These are phyloP conservation scores for Capronia americana DNA, from an alignment of 2,329 filamentous ascomycete genomes.

Conservation along the genomic window DNA sequence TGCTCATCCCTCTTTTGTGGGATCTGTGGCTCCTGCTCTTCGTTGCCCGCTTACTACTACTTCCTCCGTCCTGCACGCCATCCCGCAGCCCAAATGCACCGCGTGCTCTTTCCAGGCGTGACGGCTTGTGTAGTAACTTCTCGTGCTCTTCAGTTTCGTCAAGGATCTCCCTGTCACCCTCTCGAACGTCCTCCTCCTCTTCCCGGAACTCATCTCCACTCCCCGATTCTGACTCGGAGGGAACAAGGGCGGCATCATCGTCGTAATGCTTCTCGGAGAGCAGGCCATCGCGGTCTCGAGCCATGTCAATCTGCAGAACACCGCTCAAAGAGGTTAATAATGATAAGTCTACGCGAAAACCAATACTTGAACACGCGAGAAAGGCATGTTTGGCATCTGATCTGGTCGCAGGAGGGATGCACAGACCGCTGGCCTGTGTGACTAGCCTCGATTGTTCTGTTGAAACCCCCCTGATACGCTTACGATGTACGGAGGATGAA, in stretches of 20 bases:
- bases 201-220: constrained; percentile 18
- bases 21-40: constrained; percentile 53
- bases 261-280: constrained; percentile 38
- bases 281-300: constrained; percentile 29
- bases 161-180: constrained; percentile 54
- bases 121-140: constrained; percentile 52
- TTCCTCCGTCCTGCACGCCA: constrained; percentile 54
- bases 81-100: constrained; percentile 50
- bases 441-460: background rate
- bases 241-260: constrained; percentile 32
- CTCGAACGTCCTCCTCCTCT: constrained; percentile 19
- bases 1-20: constrained; percentile 58
- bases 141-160: constrained; percentile 73
- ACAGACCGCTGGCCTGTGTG: background rate
- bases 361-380: background rate
- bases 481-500: background rate
- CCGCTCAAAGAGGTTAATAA: background rate
- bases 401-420: background rate
- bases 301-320: constrained; percentile 19
- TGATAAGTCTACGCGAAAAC: background rate
- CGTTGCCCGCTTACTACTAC: constrained; percentile 55
- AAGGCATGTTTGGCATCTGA: background rate
- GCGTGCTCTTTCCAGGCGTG: constrained; percentile 46
- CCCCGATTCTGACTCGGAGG: constrained; percentile 30
- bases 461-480: background rate